phyloP scores from a whole-genome alignment of 495 filamentous ascomycete genomes.

The Venustampulla echinocandica region DNA sequence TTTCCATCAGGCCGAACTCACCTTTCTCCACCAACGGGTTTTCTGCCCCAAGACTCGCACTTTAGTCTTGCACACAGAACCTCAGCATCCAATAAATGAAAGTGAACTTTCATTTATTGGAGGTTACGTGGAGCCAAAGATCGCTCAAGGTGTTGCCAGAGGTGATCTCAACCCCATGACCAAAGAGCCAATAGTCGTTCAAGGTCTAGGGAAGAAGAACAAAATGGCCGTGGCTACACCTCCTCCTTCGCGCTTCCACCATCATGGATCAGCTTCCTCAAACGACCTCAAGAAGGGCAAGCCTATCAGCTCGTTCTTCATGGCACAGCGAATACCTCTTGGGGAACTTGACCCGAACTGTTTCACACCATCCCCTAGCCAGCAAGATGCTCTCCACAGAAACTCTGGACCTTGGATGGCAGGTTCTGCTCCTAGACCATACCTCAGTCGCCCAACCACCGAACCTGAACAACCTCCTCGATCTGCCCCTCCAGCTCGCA shows the following conservation, averaged over 20 bases:
- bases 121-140: conserved; percentile 51
- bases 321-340: conserved; percentile 63
- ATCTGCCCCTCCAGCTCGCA: conserved; percentile 27
- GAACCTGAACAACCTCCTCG: conserved; percentile 26
- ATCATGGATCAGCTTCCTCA: conserved; percentile 31
- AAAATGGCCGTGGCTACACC: conserved; percentile 26
- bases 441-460: conserved; percentile 13
- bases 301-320: conserved; percentile 73
- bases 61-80: conserved; percentile 64
- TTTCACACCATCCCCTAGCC: conserved; percentile 62
- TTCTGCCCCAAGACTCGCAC: conserved; percentile 67
- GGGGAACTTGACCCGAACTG: conserved; percentile 82
- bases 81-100: conserved; percentile 47
- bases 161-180: conserved; percentile 88
- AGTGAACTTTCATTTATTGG: conserved; percentile 75
- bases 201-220: conserved; percentile 24
- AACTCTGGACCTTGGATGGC: conserved; percentile 47
- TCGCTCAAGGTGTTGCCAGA: conserved; percentile 67
- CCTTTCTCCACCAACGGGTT: conserved; percentile 89
- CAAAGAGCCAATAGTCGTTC: conserved; percentile 55
- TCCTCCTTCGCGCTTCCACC: conserved; percentile 14
- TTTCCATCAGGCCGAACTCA: conserved; percentile 79
- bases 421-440: conserved; percentile 31
- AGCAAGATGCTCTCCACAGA: conserved; percentile 49
- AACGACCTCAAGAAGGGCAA: conserved; percentile 52